Percentiles rank a stretch among this genome's conserved stretches.
These are phyloP conservation scores for Mortierella sp. DNA, from an alignment of 371 early-diverging fungal genomes.

Conservation along the genomic window DNA sequence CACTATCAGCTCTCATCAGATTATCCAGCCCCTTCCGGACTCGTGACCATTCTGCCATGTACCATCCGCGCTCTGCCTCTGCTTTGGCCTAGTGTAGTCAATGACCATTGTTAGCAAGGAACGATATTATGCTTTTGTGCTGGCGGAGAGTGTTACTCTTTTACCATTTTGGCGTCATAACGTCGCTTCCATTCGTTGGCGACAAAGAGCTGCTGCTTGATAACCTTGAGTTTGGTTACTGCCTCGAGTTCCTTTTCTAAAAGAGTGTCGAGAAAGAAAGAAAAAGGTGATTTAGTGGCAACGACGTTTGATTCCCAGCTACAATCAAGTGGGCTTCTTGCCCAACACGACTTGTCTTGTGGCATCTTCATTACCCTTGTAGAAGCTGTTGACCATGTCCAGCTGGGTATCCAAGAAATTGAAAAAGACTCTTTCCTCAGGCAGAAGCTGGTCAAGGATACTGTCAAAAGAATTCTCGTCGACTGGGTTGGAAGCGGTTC, in stretches of 20 bases:
- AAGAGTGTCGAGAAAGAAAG: not conserved
- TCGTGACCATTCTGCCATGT: slow-evolving; percentile 38
- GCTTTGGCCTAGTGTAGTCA: slow-evolving; percentile 23
- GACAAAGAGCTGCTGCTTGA: slow-evolving; percentile 49
- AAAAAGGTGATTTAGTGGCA: not conserved
- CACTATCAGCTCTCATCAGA: slow-evolving; percentile 28
- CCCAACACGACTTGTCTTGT: too few species aligned
- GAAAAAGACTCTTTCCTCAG: slow-evolving; percentile 40
- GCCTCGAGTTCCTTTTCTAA: slow-evolving; percentile 52
- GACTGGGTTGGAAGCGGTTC: too few species aligned
- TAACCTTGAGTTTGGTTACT: slow-evolving; percentile 53
- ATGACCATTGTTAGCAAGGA: not conserved
- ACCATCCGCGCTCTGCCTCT: slow-evolving; percentile 47
- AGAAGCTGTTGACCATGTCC: slow-evolving; percentile 39
- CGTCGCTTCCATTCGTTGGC: slow-evolving; percentile 52
- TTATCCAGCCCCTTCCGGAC: slow-evolving; percentile 33
- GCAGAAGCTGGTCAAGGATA: slow-evolving; percentile 50
- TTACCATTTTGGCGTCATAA: slow-evolving; percentile 49
- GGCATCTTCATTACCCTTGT: slow-evolving; percentile 19
- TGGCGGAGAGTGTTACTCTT: not conserved
- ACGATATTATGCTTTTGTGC: not conserved
- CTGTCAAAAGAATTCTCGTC: slow-evolving; percentile 56
- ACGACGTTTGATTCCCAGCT: too few species aligned
- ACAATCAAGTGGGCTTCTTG: too few species aligned
- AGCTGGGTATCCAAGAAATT: slow-evolving; percentile 31